Evolutionary conservation across 2,329 filamentous ascomycete genomes (phyloP).

Genomic region (Bipolaris bicolor): DNA sequence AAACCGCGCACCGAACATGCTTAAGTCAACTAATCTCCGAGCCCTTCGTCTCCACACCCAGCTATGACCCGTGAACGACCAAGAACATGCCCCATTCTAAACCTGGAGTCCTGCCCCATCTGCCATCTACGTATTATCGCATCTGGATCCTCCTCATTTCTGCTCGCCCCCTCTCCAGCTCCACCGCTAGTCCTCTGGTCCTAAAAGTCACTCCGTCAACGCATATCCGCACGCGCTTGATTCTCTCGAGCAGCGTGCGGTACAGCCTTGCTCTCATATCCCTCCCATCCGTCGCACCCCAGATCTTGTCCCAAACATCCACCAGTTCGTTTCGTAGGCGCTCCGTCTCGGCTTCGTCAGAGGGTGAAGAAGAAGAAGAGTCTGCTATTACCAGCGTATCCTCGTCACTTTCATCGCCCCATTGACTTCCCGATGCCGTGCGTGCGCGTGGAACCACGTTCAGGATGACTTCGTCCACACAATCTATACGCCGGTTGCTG

Average conservation of each 20-base stretch:
- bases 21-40: conserved; percentile 2
- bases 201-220: conserved; percentile 36
- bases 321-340: conserved; percentile 27
- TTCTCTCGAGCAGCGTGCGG: conserved; percentile 34
- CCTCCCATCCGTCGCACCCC: conserved; percentile 32
- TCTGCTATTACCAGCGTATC: conserved; percentile 1
- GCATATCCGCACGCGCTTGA: conserved; percentile 40
- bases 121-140: conserved; percentile 22
- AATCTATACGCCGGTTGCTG: conserved; percentile 16
- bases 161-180: conserved; percentile 41
- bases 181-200: conserved; percentile 36
- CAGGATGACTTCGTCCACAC: conserved; percentile 40
- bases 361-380: too few species aligned
- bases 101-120: background rate
- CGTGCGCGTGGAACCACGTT: conserved; percentile 36
- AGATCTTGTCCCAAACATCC: conserved; percentile 44
- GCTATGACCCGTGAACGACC: conserved; percentile 1
- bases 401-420: background rate
- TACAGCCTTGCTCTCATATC: conserved; percentile 28
- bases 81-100: background rate
- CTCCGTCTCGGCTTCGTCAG: background rate
- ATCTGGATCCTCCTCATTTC: conserved; percentile 37
- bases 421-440: background rate
- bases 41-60: background rate
- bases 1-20: background rate